Base-by-base conservation (phyloP, 306 rosid genomes). In the Geum urbanum region DNA sequence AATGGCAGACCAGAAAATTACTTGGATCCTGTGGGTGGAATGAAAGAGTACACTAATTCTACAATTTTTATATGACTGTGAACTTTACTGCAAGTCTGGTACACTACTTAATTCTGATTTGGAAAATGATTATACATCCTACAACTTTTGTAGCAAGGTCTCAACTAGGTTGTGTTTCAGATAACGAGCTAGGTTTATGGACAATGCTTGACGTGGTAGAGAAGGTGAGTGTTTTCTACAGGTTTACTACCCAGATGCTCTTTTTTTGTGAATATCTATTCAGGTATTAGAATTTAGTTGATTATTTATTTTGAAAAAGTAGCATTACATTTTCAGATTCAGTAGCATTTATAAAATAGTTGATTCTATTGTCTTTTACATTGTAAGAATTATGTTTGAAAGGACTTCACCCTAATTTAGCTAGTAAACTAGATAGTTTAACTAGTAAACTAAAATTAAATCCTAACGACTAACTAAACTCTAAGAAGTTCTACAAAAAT, bases 221-320 rank as follows among this genome's bases (percentile, higher is more conserved):
- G 76, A 80, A 70, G 71, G 69, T 90, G 50, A 66, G 78, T 64
- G 94, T 72, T 77, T 91, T 65, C 79, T 90, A 78, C 88, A 92
- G 69, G 71, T 72, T 69, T 90, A 86, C 86, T 94, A 92, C 84
- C 96, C 98, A 35, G 83, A 78, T 71, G 80, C 90, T 57, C 98
- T 92, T 72, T 89, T 88, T 71, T n/a, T n/a, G 69, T 81, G 84
- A 88, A 88, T 81, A 86, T 90, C 65, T 86, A 87, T 82, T 47
- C 80, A 79, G 76, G 82, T 67, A 78, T 71, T 27, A 47, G n/a
- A 67, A 47, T 39, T 37, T n/a, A 37, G 46, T 37, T 12, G 12
- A 14, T 57, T 18, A 50, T 5, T 64, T 62, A 24, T 61, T 24
- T 20, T n/a, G 43, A 15, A 27, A 44, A 47, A 41, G 12, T 52